Percentiles rank a stretch among this genome's conserved stretches.
phyloP scores from a whole-genome alignment of 164 flowering plant species.

The Taxillus chinensis region DNA sequence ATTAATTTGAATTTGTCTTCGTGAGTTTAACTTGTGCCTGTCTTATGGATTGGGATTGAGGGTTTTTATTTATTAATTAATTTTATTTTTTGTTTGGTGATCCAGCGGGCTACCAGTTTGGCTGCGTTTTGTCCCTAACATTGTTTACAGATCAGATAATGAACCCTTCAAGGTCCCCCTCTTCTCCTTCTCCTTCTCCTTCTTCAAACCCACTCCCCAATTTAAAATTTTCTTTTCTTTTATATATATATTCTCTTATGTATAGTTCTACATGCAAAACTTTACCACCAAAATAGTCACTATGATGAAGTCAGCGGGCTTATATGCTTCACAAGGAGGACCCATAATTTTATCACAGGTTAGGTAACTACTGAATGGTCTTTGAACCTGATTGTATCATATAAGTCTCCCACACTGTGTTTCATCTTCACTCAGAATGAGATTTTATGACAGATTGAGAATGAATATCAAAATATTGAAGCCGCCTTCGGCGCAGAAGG shows the following conservation, averaged over 20 bases:
- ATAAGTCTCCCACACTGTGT: too few relatives aligned
- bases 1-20: too few relatives aligned
- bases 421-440: neutral
- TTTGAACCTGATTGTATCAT: too few relatives aligned
- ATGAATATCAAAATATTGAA: conserved; percentile 59
- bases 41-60: too few relatives aligned
- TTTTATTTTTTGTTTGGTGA: neutral
- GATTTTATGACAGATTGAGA: conserved; percentile 49
- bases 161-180: conserved; percentile 65
- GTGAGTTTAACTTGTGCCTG: too few relatives aligned
- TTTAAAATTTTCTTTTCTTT: too few relatives aligned
- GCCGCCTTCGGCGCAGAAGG: conserved; percentile 39
- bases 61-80: neutral
- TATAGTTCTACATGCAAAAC: conserved; percentile 62
- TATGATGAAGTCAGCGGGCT: conserved; percentile 55
- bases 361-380: neutral
- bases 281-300: conserved; percentile 58
- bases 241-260: conserved; percentile 2
- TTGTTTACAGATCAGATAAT: conserved; percentile 64
- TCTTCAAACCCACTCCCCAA: too few relatives aligned
- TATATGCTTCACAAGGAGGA: conserved; percentile 96
- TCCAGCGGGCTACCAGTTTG: conserved; percentile 84
- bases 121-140: conserved; percentile 70
- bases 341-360: conserved; percentile 95
- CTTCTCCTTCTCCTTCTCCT: too few relatives aligned